These are phyloP conservation scores for Triticum dicoccoides DNA, from an alignment of 176 grass and related monocot genomes.

Conservation along the genomic window DNA sequence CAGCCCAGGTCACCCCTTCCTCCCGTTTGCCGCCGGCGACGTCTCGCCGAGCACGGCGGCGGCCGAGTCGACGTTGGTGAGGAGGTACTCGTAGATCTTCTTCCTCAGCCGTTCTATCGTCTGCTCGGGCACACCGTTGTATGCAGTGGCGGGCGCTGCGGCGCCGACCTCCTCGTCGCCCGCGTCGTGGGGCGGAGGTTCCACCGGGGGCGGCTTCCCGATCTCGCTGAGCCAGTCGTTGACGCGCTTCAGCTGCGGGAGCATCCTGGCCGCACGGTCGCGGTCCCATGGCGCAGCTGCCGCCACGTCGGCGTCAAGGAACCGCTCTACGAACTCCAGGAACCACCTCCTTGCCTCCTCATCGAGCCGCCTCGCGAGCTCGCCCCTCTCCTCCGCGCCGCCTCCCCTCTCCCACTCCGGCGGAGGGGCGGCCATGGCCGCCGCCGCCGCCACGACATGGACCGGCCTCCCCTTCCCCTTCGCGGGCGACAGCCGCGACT, in stretches of 20 bases:
- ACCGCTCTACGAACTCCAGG: slow-evolving; percentile 87
- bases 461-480: slow-evolving; percentile 39
- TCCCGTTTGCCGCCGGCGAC: slow-evolving; percentile 31
- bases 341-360: slow-evolving; percentile 76
- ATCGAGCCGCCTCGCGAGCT: slow-evolving; percentile 60
- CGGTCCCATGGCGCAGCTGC: slow-evolving; percentile 55
- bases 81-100: slow-evolving; percentile 91
- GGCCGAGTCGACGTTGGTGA: slow-evolving; percentile 83
- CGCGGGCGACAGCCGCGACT: slow-evolving; percentile 45
- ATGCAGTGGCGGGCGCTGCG: not conserved
- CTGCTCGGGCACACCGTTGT: slow-evolving; percentile 48
- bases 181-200: slow-evolving; percentile 1
- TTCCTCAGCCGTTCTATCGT: slow-evolving; percentile 72
- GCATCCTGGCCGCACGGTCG: slow-evolving; percentile 71
- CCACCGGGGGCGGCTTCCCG: slow-evolving; percentile 31
- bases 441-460: not conserved
- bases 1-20: slow-evolving; percentile 33
- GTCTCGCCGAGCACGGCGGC: slow-evolving; percentile 60
- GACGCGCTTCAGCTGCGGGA: slow-evolving; percentile 86
- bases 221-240: slow-evolving; percentile 92
- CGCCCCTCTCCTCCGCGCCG: slow-evolving; percentile 59
- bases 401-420: slow-evolving; percentile 64
- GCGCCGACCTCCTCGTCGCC: slow-evolving; percentile 4
- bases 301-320: slow-evolving; percentile 72
- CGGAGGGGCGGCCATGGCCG: not conserved